Percentiles rank a stretch among this genome's conserved stretches.
phyloP scores from a whole-genome alignment of 1,139 yeast genomes.

The Zygosaccharomyces pseudobailii region DNA sequence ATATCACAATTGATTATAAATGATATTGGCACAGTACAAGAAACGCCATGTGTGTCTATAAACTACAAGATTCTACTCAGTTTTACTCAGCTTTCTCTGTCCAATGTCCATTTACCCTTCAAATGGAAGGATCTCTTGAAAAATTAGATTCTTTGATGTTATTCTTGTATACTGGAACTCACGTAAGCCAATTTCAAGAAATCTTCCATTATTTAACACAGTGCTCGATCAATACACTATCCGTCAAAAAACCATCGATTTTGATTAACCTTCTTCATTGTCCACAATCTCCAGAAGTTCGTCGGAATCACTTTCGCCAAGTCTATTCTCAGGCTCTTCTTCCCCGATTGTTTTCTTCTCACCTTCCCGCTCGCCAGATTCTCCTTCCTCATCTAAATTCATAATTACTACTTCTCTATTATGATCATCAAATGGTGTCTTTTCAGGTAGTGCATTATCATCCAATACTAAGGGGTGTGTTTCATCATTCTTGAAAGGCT shows the following conservation, averaged over 20 bases:
- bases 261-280: not conserved
- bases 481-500: constrained; percentile 32
- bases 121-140: too few species aligned
- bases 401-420: constrained; percentile 14
- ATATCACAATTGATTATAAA: too few species aligned
- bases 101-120: too few species aligned
- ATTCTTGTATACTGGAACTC: not conserved
- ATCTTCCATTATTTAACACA: not conserved
- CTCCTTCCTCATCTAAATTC: constrained; percentile 19
- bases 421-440: constrained; percentile 1
- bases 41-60: too few species aligned
- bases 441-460: constrained; percentile 12
- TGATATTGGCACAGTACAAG: too few species aligned
- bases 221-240: not conserved
- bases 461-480: constrained; percentile 32
- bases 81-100: too few species aligned
- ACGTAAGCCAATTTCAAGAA: not conserved
- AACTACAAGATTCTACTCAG: too few species aligned
- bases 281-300: constrained; percentile 21
- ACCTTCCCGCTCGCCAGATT: not conserved
- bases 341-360: not conserved
- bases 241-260: not conserved
- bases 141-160: too few species aligned
- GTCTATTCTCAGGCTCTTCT: not conserved
- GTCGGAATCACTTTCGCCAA: constrained; percentile 14